phyloP scores from a whole-genome alignment of 179 eudicot genomes.

The Vitellaria paradoxa region DNA sequence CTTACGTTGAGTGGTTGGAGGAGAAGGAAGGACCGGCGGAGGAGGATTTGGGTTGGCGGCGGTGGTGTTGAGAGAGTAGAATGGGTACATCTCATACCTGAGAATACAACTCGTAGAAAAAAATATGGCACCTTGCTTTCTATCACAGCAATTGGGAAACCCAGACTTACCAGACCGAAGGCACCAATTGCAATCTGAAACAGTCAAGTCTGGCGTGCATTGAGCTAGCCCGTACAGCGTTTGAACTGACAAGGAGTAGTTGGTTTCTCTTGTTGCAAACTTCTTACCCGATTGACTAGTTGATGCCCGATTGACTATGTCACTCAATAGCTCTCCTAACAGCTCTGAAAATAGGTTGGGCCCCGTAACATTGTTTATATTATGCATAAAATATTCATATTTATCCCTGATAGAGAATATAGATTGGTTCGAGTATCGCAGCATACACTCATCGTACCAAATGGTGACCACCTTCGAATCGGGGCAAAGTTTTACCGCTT shows the following conservation, averaged over 20 bases:
- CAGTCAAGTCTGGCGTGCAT: slow-evolving; percentile 41
- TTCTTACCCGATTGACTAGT: slow-evolving; percentile 9
- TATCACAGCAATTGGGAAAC: background rate
- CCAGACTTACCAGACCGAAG: slow-evolving; percentile 4
- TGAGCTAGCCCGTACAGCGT: slow-evolving; percentile 39
- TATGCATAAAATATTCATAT: background rate
- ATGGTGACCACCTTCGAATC: slow-evolving; percentile 8
- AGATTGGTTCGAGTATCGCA: slow-evolving; percentile 32
- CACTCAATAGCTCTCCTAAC: background rate
- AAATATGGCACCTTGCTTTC: slow-evolving; percentile 10
- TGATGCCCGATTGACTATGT: slow-evolving; percentile 14
- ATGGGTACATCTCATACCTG: slow-evolving; percentile 17
- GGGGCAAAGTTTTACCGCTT: background rate
- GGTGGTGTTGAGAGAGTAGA: slow-evolving; percentile 14
- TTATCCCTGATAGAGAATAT: slow-evolving; percentile 9
- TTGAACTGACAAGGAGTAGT: background rate
- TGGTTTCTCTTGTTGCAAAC: slow-evolving; percentile 23
- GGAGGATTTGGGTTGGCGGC: background rate
- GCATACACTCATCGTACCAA: slow-evolving; percentile 37
- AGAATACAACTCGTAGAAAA: slow-evolving; percentile 20
- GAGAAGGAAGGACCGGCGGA: background rate
- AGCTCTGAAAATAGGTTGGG: background rate
- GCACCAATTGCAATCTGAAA: slow-evolving; percentile 26
- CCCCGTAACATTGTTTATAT: background rate
- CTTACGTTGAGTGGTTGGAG: background rate